A percentile compares a stretch with the other conserved stretches of the same genome.
phyloP scores from a whole-genome alignment of 305 asterid species.

The Fraxinus paxiana region DNA sequence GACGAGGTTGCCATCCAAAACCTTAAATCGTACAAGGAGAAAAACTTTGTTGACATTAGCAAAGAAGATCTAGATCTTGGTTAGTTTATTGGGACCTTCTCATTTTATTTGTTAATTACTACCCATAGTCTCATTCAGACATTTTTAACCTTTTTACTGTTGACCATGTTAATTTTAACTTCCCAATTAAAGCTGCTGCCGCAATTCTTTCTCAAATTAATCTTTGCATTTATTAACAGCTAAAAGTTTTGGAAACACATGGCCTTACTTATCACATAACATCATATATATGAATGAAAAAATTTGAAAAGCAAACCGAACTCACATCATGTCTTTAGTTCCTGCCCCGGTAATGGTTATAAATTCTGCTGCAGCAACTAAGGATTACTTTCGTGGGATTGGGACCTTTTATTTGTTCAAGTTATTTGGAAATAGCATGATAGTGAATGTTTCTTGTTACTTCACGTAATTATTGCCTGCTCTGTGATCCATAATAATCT shows the following conservation, averaged over 20 bases:
- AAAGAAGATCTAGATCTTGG: conserved; percentile 95
- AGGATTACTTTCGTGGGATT: neutral
- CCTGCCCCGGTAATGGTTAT: neutral
- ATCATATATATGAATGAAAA: neutral
- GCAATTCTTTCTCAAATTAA: neutral
- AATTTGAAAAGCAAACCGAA: neutral
- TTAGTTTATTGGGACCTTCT: conserved; percentile 32
- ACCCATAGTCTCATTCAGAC: neutral
- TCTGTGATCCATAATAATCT: neutral
- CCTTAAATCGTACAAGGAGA: conserved; percentile 78
- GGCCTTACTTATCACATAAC: neutral
- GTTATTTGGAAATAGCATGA: neutral
- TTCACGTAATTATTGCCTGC: neutral
- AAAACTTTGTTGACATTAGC: conserved; percentile 82
- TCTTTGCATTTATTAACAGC: neutral
- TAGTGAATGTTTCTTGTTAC: neutral
- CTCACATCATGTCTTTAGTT: neutral
- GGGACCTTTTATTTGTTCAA: neutral
- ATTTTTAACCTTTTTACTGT: neutral
- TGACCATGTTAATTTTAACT: neutral
- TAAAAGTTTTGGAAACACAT: neutral
- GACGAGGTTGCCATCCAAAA: conserved; percentile 91
- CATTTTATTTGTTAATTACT: neutral
- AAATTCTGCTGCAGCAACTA: neutral
- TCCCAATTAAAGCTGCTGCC: neutral